These are phyloP conservation scores for Saccharomycopsis fermentans DNA, from an alignment of 805 yeast species.

Conservation along the genomic window DNA sequence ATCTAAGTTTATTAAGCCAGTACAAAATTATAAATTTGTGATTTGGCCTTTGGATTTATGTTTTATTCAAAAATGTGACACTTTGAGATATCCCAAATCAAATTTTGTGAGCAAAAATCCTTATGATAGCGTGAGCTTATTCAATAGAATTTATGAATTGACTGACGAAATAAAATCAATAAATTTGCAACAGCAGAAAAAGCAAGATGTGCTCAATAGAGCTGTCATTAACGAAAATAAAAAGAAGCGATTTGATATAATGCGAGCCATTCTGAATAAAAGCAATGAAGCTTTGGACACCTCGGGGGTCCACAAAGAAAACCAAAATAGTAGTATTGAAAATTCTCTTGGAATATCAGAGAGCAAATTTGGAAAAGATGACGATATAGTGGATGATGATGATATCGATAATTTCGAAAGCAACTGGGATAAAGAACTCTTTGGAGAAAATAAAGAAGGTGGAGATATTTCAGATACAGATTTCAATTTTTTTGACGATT, in stretches of 20 bases:
- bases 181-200: neutral
- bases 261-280: neutral
- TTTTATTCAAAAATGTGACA: slow-evolving; percentile 39
- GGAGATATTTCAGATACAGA: slow-evolving; percentile 22
- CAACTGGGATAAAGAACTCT: slow-evolving; percentile 26
- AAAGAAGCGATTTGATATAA: neutral
- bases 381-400: neutral
- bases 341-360: neutral
- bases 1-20: slow-evolving; percentile 42
- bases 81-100: neutral
- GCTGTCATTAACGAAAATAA: neutral
- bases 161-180: neutral
- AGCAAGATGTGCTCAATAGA: neutral
- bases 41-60: slow-evolving; percentile 69
- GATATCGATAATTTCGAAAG: slow-evolving; percentile 20
- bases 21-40: slow-evolving; percentile 44
- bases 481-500: slow-evolving; percentile 22
- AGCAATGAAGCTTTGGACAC: neutral
- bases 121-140: neutral
- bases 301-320: neutral
- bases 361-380: neutral
- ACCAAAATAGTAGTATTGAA: neutral
- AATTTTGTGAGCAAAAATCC: neutral
- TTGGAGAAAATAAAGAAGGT: slow-evolving; percentile 24
- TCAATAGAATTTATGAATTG: neutral